Evolutionary conservation across 768 basidiomycete genomes (phyloP), one percentile per base, ranked within the genome.

Genomic region (Daedalea quercina): DNA sequence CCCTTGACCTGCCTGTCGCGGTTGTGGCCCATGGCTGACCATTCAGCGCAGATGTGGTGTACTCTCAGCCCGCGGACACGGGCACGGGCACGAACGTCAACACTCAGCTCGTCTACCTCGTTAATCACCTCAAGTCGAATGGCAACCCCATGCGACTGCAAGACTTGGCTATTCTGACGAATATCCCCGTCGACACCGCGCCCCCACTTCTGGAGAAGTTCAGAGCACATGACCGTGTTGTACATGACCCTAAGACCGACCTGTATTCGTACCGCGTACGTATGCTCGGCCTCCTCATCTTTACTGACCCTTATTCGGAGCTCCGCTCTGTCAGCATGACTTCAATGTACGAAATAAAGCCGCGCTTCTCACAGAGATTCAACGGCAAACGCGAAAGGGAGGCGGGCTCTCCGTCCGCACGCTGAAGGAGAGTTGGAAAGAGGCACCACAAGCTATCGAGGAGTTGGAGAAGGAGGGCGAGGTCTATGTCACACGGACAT

Each of bases 351-450:
- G 85, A 25, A 91, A 82, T 62, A 94, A 94, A 71, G 84, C 82
- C 3, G 82, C 90, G 0, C 75, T 95, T 2, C 69, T 95, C 15
- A 87, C 83, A 0, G 89, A 94, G 65, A 90, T 96, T 34, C 89
- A 92, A 63, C 82, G 87, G 1, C 83, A 89, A 60, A 88, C 89
- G 1, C 81, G 84, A 25, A 85, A 85, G 59, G 91, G 90, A 11
- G 87, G 90, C 2, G 92, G 92, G 2, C 81, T 95, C 26, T 81
- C 90, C 13, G 85, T 95, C 26, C 82, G 90, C 19, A 77, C 82
- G 1, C 72, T 96, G 40, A 92, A 94, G 63, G 92, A 95, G 65
- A 86, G 88, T 13, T 96, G 93, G 91, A 87, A 90, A 60, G 88
- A 90, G 58, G 88, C 92, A 0, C 85, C 86, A 1, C 71, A 76